Percentiles rank a stretch among this genome's conserved stretches.
phyloP scores from a whole-genome alignment of 176 grass and related monocot genomes.

The Rhynchospora pubera region DNA sequence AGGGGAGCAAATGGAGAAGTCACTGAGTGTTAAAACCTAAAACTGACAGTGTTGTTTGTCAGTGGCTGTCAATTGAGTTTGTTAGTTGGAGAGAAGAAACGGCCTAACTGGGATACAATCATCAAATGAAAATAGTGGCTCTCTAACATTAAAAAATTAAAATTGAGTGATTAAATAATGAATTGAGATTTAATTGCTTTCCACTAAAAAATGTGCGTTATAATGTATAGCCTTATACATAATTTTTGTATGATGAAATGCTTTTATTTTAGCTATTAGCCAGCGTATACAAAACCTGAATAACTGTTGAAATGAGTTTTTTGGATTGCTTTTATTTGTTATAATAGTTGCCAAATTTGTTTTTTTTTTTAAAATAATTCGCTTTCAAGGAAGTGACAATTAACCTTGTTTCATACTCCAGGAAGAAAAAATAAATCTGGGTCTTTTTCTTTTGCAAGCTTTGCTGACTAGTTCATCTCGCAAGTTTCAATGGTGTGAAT shows the following conservation, averaged over 20 bases:
- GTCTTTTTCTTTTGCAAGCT: not conserved
- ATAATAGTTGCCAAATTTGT: not conserved
- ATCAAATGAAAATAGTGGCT: not conserved
- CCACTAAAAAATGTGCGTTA: no score
- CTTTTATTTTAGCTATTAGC: no score
- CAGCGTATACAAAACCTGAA: no score
- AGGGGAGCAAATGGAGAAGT: not conserved
- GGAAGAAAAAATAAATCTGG: not conserved
- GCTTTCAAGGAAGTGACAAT: not conserved
- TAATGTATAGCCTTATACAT: no score
- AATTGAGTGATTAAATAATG: not conserved
- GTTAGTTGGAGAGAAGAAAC: not conserved
- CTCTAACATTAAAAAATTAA: not conserved
- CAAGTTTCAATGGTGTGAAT: no score
- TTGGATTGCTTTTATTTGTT: not conserved
- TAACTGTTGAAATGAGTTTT: not conserved
- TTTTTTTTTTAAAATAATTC: not conserved
- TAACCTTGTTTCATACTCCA: not conserved
- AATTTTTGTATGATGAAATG: no score
- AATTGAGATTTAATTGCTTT: not conserved
- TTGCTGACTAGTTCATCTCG: no score
- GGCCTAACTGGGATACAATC: not conserved
- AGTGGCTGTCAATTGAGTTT: no score
- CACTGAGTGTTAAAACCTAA: no score
- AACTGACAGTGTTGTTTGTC: no score